Conservation (phyloP, 371 early-diverging fungal species). For the Syncephalastrum monosporum region DNA sequence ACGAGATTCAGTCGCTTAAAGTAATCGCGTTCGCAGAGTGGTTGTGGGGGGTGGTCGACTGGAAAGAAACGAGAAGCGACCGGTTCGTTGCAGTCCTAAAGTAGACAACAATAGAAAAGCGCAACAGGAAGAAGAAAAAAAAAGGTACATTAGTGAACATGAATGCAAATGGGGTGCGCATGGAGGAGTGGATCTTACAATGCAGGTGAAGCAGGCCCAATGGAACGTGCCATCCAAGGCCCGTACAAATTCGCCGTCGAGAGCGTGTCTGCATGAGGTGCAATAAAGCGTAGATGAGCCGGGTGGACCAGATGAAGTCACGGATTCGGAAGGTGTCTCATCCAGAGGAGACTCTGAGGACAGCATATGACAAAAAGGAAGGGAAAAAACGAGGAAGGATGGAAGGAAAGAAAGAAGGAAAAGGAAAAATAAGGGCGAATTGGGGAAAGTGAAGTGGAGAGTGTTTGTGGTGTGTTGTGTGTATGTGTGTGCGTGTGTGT, state of each 20-base stretch:
- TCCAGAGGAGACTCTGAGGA: too few species aligned
- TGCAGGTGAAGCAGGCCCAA: slow-evolving; percentile 87
- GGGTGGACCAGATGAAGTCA: too few species aligned
- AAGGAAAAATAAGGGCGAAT: too few species aligned
- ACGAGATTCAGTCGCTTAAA: slow-evolving; percentile 82
- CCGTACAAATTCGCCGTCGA: slow-evolving; percentile 78
- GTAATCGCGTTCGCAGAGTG: slow-evolving; percentile 89
- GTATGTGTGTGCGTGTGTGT: too few species aligned
- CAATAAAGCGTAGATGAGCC: slow-evolving; percentile 5
- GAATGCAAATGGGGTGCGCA: background rate
- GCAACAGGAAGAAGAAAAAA: background rate
- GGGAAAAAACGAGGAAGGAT: too few species aligned
- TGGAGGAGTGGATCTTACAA: slow-evolving; percentile 50
- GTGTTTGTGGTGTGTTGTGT: too few species aligned
- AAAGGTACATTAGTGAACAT: slow-evolving; percentile 1
- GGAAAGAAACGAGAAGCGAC: slow-evolving; percentile 89
- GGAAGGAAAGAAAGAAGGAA: too few species aligned
- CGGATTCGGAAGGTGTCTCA: too few species aligned
- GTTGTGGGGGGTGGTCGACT: slow-evolving; percentile 57
- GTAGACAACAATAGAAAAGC: slow-evolving; percentile 3
- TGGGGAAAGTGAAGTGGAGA: too few species aligned
- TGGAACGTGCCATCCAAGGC: slow-evolving; percentile 82
- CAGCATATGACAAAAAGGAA: too few species aligned
- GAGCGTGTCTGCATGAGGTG: slow-evolving; percentile 22
- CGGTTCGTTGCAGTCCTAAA: slow-evolving; percentile 78